Evolutionary conservation across 2,329 filamentous ascomycete genomes (phyloP).

Genomic region (Colletotrichum sojae): DNA sequence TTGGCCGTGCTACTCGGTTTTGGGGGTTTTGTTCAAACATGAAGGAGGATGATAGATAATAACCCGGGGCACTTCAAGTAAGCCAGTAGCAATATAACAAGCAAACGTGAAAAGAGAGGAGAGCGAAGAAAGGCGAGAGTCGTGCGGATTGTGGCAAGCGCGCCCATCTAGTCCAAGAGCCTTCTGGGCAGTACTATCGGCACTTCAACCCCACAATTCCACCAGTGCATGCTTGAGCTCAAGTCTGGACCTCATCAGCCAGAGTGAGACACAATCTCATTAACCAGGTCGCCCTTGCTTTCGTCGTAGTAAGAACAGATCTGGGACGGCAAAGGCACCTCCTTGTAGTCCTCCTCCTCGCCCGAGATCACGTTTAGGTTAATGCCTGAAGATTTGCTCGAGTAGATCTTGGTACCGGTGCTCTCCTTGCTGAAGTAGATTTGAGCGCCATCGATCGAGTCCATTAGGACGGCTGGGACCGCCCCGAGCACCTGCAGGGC

Average conservation of each 20-base stretch:
- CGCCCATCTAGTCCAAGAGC: too few species aligned
- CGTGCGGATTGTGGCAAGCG: too few species aligned
- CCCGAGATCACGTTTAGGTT: slow-evolving; percentile 87
- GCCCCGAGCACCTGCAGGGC: slow-evolving; percentile 91
- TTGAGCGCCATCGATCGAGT: slow-evolving; percentile 92
- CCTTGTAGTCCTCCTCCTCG: slow-evolving; percentile 84
- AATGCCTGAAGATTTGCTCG: slow-evolving; percentile 87
- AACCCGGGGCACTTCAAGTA: too few species aligned
- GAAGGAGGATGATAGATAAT: too few species aligned
- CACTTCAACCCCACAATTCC: neutral
- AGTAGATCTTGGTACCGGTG: slow-evolving; percentile 84
- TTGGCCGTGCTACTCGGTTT: too few species aligned
- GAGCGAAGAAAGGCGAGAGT: too few species aligned
- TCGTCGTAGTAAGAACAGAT: slow-evolving; percentile 83
- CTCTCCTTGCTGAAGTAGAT: slow-evolving; percentile 90
- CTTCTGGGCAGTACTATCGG: neutral
- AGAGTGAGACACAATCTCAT: slow-evolving; percentile 95
- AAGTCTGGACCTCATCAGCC: slow-evolving; percentile 67
- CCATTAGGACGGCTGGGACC: slow-evolving; percentile 89
- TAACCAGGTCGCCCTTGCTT: slow-evolving; percentile 81
- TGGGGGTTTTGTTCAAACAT: too few species aligned
- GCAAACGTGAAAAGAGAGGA: too few species aligned
- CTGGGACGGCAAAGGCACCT: slow-evolving; percentile 90
- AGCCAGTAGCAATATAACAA: too few species aligned
- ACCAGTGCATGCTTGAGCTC: neutral